These are phyloP conservation scores for Lophiotrema nucula DNA, from an alignment of 495 filamentous ascomycete species.

Conservation along the genomic window DNA sequence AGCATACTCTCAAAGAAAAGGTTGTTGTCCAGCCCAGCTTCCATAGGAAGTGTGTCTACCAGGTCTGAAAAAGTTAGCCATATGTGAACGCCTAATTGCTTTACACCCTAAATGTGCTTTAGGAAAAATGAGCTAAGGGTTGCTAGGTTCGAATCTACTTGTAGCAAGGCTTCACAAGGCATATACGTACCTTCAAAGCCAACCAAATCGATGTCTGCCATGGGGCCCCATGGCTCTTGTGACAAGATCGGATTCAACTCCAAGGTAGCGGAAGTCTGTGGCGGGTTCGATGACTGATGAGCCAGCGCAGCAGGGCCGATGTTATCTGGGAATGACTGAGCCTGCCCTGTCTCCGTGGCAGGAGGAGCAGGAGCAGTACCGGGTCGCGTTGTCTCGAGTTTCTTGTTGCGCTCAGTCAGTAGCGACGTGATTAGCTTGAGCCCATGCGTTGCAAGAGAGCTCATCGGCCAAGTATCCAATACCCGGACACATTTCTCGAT, in stretches of 20 bases:
- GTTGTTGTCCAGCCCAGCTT: conserved; percentile 16
- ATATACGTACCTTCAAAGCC: too few relatives aligned
- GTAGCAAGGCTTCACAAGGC: too few relatives aligned
- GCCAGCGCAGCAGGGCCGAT: too few relatives aligned
- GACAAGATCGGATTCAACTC: too few relatives aligned
- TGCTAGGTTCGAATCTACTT: too few relatives aligned
- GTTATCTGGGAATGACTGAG: too few relatives aligned
- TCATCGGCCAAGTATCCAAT: conserved; percentile 19
- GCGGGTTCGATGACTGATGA: too few relatives aligned
- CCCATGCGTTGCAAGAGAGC: conserved; percentile 20
- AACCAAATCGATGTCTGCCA: background rate
- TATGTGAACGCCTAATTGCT: too few relatives aligned
- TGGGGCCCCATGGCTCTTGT: background rate
- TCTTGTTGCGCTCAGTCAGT: conserved; percentile 15
- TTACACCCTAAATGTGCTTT: too few relatives aligned
- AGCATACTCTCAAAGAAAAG: conserved; percentile 20
- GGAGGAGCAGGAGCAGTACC: background rate
- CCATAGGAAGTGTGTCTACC: conserved; percentile 5
- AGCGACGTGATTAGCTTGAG: conserved; percentile 21
- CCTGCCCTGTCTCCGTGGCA: background rate
- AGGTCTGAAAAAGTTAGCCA: too few relatives aligned
- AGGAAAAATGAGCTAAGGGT: too few relatives aligned
- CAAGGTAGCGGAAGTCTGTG: too few relatives aligned
- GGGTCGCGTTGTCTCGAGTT: background rate
- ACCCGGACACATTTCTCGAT: conserved; percentile 14